phyloP scores from a whole-genome alignment of 345 rosid genomes.

The Carallia brachiata region DNA sequence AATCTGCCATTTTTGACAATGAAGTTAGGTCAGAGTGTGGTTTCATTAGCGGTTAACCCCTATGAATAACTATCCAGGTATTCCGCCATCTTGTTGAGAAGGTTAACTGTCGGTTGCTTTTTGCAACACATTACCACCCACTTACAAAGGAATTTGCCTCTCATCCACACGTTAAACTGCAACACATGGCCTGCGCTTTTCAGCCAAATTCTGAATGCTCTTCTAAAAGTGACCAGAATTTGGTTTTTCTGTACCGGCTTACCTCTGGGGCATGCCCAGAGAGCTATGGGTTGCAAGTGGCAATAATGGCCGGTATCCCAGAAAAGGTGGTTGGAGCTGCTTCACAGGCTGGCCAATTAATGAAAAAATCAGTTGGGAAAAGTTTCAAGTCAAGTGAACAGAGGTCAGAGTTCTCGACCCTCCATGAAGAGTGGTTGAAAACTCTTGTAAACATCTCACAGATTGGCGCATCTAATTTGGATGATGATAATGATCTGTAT shows the following conservation, averaged over 20 bases:
- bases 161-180: constrained; percentile 72
- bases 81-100: constrained; percentile 90
- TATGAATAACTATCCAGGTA: constrained; percentile 44
- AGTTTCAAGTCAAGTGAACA: constrained; percentile 73
- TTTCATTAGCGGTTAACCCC: background rate
- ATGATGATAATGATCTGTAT: constrained; percentile 44
- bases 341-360: constrained; percentile 49
- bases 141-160: constrained; percentile 88
- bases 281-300: constrained; percentile 91
- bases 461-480: constrained; percentile 15
- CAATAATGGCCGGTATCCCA: constrained; percentile 89
- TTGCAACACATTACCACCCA: constrained; percentile 94
- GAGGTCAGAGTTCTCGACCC: constrained; percentile 82
- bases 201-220: constrained; percentile 31
- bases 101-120: constrained; percentile 78
- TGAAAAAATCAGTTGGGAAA: constrained; percentile 65
- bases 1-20: background rate
- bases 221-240: constrained; percentile 41
- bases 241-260: constrained; percentile 76
- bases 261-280: constrained; percentile 82
- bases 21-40: background rate
- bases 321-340: constrained; percentile 65
- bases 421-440: constrained; percentile 87
- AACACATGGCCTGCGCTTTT: constrained; percentile 91
- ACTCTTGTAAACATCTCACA: constrained; percentile 41